Base-by-base conservation (phyloP, 495 filamentous ascomycete genomes). In the Penicillium subrubescens region DNA sequence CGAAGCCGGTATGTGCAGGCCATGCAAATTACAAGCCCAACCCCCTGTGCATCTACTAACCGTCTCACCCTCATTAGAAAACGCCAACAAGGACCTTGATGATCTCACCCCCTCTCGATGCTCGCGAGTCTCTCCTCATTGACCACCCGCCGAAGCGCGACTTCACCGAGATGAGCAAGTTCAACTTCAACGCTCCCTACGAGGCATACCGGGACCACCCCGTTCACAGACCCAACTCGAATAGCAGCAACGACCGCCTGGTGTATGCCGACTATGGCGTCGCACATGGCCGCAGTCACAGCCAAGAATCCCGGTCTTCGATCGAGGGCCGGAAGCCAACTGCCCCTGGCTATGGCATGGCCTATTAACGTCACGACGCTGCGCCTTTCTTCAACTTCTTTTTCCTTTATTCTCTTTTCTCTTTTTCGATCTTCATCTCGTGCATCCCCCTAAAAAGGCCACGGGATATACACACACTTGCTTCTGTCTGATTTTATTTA, bases 81-180 rank as follows among this genome's bases (percentile, higher is more conserved):
- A 96, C 83, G 72, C 87, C 41, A 88, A 90, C 65, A 89, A 89
- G 60, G 92, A 95, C 69, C 82, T 92, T 41, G 94, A 97, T 75
- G 88, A 89, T 62, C 87, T 98, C 41, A 98, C 95, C 5, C 5
- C 90, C 95, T 12, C 81, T 99, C 33, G 93, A 94, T 69, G 89
- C 94, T 0, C 90, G 93, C 63, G 96, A 97, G 74, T 95, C 93
- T 14, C 86, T 99, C 8, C 87, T 99, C 46, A 89, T 94, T 69
- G 80, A 84, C 12, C 73, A 79, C 50, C 79, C 66, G 41, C 72
- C 68, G 54, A 73, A 71, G 62, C 77, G 73, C 43, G 77, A 84
- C 19, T 75, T 73, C 48, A 71, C 78, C 41, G 77, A 81, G 33
- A 74, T 82, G 70, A 81, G 79, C 74, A 80, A 80, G 46, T 84